Percentiles rank a stretch among this genome's conserved stretches.
phyloP scores from a whole-genome alignment of 768 basidiomycete genomes.

The Hypholoma sublateritium region DNA sequence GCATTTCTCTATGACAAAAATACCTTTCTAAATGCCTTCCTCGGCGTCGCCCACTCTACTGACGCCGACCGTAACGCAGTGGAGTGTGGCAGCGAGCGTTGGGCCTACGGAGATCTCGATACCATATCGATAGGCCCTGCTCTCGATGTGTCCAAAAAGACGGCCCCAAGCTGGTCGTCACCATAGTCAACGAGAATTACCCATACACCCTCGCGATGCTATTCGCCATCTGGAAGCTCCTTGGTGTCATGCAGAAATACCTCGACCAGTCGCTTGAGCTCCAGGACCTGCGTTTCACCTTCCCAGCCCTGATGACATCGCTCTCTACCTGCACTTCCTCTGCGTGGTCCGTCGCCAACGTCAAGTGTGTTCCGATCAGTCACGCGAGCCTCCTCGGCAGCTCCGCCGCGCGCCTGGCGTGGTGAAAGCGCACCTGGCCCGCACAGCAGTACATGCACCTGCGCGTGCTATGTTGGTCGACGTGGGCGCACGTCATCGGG shows the following conservation, averaged over 20 bases:
- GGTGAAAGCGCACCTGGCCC: conserved; percentile 29
- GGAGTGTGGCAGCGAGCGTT: conserved; percentile 29
- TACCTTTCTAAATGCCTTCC: conserved; percentile 22
- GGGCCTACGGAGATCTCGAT: conserved; percentile 34
- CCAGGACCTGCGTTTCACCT: conserved; percentile 16
- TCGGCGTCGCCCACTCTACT: conserved; percentile 18
- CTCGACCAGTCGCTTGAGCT: conserved; percentile 24
- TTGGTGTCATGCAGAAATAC: conserved; percentile 28
- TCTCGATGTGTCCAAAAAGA: conserved; percentile 21
- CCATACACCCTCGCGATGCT: conserved; percentile 30
- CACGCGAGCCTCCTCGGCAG: conserved; percentile 28
- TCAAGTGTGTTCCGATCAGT: conserved; percentile 35
- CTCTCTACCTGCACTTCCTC: conserved; percentile 35
- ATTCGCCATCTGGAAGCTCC: conserved; percentile 34
- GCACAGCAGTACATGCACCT: conserved; percentile 22
- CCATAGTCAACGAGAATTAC: conserved; percentile 33
- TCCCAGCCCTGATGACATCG: conserved; percentile 21
- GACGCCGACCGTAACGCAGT: conserved; percentile 21
- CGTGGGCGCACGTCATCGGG: conserved; percentile 33
- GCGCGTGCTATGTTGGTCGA: conserved; percentile 32
- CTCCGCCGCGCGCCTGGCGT: conserved; percentile 21
- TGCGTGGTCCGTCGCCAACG: conserved; percentile 30
- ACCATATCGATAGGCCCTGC: conserved; percentile 30
- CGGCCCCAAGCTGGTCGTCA: conserved; percentile 27
- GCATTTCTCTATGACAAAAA: conserved; percentile 10